A percentile compares a stretch with the other conserved stretches of the same genome.
These are phyloP conservation scores for Acanthamoeba castellanii DNA, from an alignment of 208 protist species.

Conservation along the genomic window DNA sequence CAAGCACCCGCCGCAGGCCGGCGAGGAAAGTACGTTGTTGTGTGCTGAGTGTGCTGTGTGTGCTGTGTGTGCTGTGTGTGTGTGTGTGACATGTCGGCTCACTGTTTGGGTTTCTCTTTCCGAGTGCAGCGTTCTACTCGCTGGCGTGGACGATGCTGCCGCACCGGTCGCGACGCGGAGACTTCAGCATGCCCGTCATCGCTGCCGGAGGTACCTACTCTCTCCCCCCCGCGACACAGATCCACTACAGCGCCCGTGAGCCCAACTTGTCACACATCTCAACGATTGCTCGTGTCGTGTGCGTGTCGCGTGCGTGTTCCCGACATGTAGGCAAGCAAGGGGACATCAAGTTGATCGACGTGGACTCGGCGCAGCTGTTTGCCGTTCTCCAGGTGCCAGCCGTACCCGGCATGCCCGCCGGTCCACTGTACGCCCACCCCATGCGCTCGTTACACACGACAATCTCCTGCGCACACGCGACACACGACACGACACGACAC, in stretches of 20 bases:
- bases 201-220: background rate
- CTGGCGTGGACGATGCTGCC: conserved; percentile 25
- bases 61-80: background rate
- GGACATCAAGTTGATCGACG: conserved; percentile 11
- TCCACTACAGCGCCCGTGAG: no score
- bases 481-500: no score
- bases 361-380: background rate
- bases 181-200: conserved; percentile 5
- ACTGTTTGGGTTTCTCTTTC: background rate
- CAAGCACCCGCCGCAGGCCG: background rate
- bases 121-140: background rate
- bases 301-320: background rate
- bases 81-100: background rate
- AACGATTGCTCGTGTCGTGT: background rate
- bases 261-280: no score
- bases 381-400: background rate
- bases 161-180: background rate
- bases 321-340: background rate
- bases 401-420: background rate
- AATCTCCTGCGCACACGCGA: background rate
- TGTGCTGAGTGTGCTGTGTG: no score
- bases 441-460: background rate
- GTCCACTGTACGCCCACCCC: background rate
- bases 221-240: background rate
- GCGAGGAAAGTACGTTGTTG: background rate